Conservation (phyloP, 176 grass and related monocot species). For the Oryza rufipogon region DNA sequence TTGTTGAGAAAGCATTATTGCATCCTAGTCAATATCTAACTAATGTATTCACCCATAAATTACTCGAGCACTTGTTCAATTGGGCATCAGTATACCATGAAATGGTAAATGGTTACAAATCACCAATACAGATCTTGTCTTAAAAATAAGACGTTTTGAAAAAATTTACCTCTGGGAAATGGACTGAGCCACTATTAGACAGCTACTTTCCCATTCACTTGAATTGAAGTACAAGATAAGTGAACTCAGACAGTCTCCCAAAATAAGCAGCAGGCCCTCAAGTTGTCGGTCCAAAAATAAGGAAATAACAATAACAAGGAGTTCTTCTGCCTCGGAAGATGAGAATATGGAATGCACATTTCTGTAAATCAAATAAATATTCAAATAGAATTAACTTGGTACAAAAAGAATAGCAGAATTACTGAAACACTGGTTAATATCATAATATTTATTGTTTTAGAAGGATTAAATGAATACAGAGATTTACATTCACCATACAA, state of each 20-base stretch:
- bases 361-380: constrained; percentile 56
- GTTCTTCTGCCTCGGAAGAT: constrained; percentile 67
- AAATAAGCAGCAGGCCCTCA: constrained; percentile 58
- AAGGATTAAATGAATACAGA: constrained; percentile 18
- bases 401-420: not conserved
- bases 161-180: constrained; percentile 63
- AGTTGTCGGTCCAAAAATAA: constrained; percentile 72
- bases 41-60: constrained; percentile 16
- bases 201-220: constrained; percentile 74
- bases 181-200: constrained; percentile 56
- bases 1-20: constrained; percentile 12
- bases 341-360: constrained; percentile 65
- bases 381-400: constrained; percentile 3
- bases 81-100: constrained; percentile 3
- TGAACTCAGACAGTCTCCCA: constrained; percentile 72
- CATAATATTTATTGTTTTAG: not conserved
- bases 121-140: not conserved
- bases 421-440: constrained; percentile 23
- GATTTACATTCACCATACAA: not conserved
- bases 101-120: constrained; percentile 10
- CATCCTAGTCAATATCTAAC: constrained; percentile 11
- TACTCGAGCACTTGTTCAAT: not conserved
- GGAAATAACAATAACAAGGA: constrained; percentile 69
- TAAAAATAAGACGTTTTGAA: not conserved
- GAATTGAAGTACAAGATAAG: constrained; percentile 61